phyloP scores from a whole-genome alignment of 1,284 basidiomycete species.

The Cutaneotrichosporon spelunceum region DNA sequence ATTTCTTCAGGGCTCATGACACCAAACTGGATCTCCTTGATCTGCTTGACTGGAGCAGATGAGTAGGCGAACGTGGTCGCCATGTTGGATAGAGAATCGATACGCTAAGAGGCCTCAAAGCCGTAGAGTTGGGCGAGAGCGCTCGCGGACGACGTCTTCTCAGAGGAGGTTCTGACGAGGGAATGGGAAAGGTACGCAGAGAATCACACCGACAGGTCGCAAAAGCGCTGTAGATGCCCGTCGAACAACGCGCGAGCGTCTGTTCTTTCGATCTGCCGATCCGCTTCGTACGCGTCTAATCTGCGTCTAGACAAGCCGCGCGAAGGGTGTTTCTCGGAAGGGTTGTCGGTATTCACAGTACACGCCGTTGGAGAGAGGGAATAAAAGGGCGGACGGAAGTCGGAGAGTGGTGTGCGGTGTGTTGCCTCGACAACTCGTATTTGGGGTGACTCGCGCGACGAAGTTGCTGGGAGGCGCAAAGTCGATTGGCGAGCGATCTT shows the following conservation, averaged over 20 bases:
- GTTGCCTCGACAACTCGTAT: background rate
- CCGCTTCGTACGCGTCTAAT: conserved; percentile 1
- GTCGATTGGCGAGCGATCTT: background rate
- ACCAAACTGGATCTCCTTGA: conserved; percentile 98
- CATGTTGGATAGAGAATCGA: conserved; percentile 29
- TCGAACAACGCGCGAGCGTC: background rate
- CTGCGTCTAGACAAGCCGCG: background rate
- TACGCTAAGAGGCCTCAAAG: background rate
- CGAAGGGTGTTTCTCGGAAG: background rate
- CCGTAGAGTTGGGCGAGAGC: background rate
- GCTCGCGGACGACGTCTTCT: background rate
- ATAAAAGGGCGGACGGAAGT: background rate
- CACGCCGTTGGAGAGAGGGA: background rate
- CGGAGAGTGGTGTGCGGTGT: background rate
- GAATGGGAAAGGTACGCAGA: background rate
- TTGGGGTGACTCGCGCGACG: conserved; percentile 9
- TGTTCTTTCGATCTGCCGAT: background rate
- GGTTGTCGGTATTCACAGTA: background rate
- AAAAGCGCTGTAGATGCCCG: background rate
- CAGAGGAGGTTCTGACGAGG: background rate
- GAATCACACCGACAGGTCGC: background rate
- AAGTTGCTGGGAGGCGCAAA: background rate
- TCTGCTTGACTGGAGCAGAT: conserved; percentile 85
- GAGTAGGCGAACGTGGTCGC: conserved; percentile 65
- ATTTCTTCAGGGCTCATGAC: conserved; percentile 99